Base-by-base conservation (phyloP, 1,284 basidiomycete genomes). In the Moesziomyces globuligerus region DNA sequence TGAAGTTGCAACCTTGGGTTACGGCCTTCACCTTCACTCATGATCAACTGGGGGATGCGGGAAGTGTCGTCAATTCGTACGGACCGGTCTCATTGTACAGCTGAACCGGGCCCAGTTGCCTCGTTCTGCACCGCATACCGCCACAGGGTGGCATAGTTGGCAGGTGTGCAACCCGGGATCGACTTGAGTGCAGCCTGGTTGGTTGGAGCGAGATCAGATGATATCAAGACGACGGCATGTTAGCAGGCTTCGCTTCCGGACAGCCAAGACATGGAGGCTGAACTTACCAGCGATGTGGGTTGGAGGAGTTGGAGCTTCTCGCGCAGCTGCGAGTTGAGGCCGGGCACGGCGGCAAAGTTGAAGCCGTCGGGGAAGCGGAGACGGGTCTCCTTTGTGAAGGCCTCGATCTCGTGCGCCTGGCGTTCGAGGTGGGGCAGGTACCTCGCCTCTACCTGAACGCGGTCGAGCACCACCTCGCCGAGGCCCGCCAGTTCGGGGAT, bases 371-470 rank as follows among this genome's bases (percentile, higher is more conserved):
- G 88, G 13, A 94, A 86, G 17, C 85, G 49, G 15, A 93, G 85
- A n/a, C 86, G 85, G 77, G 93, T 91, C 53, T 94, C 92, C 52
- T 88, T 86, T 75, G 88, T 84, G 82, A 93, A 94, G 7, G 87
- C 84, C n/a, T 86, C 85, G n/a, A 94, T 83, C 75, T 92, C 91
- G 7, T 89, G 87, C 59, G 86, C 86, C 84, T 93, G 91, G 4
- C 91, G 87, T 29, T 82, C 79, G 1, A 92, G 84, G 69, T 89
- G 88, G 0, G 86, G 85, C 43, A 71, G 46, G 50, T 80, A 80
- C 20, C 55, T 46, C 4, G 62, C 62, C 23, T 71, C 61, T 21
- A 65, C 56, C 46, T 60, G 61, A n/a, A 61, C 54, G 23, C 67
- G 40, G 8, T 61, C 61, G 21, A 56, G 38, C 8, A 28, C 39